Evolutionary conservation across 2,329 filamentous ascomycete genomes (phyloP), one percentile per base, ranked within the genome.

Genomic region (Acrocalymma vagum): DNA sequence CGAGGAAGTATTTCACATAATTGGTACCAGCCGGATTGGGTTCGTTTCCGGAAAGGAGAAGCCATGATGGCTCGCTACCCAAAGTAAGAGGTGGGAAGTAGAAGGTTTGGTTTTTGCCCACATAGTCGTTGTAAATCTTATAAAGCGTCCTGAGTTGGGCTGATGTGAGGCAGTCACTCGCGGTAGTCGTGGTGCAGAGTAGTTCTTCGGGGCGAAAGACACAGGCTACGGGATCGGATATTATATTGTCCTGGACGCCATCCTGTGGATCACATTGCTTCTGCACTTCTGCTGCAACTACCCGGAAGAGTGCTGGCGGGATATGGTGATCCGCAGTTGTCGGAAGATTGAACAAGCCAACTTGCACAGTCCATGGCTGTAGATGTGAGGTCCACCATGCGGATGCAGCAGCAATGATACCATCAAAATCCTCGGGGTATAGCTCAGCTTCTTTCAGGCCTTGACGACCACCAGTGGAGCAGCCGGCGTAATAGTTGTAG

Each of bases 391-490:
- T 78, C 68, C 76, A 80, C 77, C 78, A 81, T 0, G 78, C 72
- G 8, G 74, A 68, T 4, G 73, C 78, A 7, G 79, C 79, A 10
- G 79, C 75, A n/a, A 84, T 55, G 8, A 80, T 71, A 14, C 81
- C 81, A 49, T 84, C 79, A 40, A 84, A 83, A 45, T 83, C 80
- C 0, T 76, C 67, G 0, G 82, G 80, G 45, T 75, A 83, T 10
- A 66, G 55, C 49, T 84, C 75, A 0, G 78, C 75, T 6, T 76
- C 74, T 37, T 78, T 79, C 22, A 82, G 66, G 3, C 80, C 82
- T 66, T 85, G 79, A 0, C 82, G 71, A 1, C 83, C 82, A 6
- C 83, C 83, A 0, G 79, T 77, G 0, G 80, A 84, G 54, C 82
- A 85, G 6, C 82, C 82, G 3, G 77, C 55, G 45, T 78, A 84